These are phyloP conservation scores for Candolleomyces efflorescens DNA, from an alignment of 768 basidiomycete species.

Conservation along the genomic window DNA sequence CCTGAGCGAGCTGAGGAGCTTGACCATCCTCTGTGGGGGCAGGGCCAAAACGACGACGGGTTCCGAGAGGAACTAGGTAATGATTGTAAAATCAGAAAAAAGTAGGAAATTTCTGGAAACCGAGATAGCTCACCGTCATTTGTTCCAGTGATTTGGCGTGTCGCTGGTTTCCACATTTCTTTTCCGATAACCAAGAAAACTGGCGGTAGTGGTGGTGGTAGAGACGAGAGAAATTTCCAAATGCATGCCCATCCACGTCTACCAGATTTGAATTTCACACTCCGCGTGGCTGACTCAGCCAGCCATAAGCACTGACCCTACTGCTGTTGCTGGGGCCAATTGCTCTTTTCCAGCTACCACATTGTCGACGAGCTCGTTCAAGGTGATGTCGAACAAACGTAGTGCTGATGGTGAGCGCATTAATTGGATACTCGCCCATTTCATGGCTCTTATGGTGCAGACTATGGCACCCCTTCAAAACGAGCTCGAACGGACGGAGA, in stretches of 20 bases:
- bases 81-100: slow-evolving; percentile 15
- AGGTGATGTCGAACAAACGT: slow-evolving; percentile 33
- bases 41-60: slow-evolving; percentile 88
- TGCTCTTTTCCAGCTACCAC: neutral
- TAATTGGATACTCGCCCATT: neutral
- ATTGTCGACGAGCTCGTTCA: neutral
- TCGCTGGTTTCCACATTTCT: slow-evolving; percentile 88
- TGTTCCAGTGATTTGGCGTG: slow-evolving; percentile 86
- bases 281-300: slow-evolving; percentile 30
- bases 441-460: slow-evolving; percentile 14
- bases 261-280: slow-evolving; percentile 19
- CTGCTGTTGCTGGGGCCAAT: neutral
- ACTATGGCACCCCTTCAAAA: slow-evolving; percentile 33
- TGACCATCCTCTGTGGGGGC: slow-evolving; percentile 77
- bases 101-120: slow-evolving; percentile 5
- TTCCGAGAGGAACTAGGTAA: slow-evolving; percentile 68
- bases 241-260: slow-evolving; percentile 8
- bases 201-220: slow-evolving; percentile 23
- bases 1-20: slow-evolving; percentile 83
- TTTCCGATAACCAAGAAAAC: slow-evolving; percentile 32
- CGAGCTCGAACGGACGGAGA: slow-evolving; percentile 45
- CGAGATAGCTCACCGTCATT: slow-evolving; percentile 72
- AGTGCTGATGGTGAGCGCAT: slow-evolving; percentile 30
- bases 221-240: slow-evolving; percentile 20
- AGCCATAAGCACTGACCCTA: neutral